Conservation (phyloP, 1,139 yeast genomes). For the Geotrichum fermentans region DNA sequence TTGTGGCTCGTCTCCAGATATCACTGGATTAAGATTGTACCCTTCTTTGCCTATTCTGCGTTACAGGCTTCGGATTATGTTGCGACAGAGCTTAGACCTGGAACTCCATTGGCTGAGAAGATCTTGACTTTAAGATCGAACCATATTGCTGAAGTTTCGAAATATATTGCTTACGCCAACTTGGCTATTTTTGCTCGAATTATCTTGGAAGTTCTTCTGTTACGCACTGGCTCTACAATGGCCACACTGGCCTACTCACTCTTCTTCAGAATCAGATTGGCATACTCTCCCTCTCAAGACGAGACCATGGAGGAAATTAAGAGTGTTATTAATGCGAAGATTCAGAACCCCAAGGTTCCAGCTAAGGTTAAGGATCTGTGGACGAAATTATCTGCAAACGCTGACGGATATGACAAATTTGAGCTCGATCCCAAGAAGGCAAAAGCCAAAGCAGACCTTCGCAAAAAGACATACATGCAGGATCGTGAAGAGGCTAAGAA, state of each 20-base stretch:
- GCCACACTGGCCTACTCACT: conserved; percentile 53
- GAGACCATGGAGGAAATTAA: conserved; percentile 60
- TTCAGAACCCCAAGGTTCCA: conserved; percentile 54
- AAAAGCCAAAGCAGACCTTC: conserved; percentile 15
- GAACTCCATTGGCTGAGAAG: conserved; percentile 42
- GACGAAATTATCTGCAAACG: conserved; percentile 47
- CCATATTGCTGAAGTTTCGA: conserved; percentile 59
- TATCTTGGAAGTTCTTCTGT: conserved; percentile 52
- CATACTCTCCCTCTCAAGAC: conserved; percentile 64
- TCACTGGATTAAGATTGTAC: conserved; percentile 53
- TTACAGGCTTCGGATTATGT: conserved; percentile 67
- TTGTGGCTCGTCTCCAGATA: conserved; percentile 52
- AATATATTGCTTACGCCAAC: conserved; percentile 64
- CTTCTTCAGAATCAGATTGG: conserved; percentile 70
- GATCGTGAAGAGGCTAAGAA: conserved; percentile 13
- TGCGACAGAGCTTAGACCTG: conserved; percentile 58
- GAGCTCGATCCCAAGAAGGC: conserved; percentile 24
- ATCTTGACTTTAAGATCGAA: conserved; percentile 47
- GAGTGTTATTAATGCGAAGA: conserved; percentile 56
- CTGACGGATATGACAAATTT: conserved; percentile 26
- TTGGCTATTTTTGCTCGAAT: conserved; percentile 47
- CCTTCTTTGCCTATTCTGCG: conserved; percentile 58
- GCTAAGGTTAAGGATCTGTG: conserved; percentile 53
- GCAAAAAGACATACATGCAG: conserved; percentile 7
- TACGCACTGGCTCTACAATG: conserved; percentile 62